These are phyloP conservation scores for Turnera subulata DNA, from an alignment of 345 rosid genomes.

Conservation along the genomic window DNA sequence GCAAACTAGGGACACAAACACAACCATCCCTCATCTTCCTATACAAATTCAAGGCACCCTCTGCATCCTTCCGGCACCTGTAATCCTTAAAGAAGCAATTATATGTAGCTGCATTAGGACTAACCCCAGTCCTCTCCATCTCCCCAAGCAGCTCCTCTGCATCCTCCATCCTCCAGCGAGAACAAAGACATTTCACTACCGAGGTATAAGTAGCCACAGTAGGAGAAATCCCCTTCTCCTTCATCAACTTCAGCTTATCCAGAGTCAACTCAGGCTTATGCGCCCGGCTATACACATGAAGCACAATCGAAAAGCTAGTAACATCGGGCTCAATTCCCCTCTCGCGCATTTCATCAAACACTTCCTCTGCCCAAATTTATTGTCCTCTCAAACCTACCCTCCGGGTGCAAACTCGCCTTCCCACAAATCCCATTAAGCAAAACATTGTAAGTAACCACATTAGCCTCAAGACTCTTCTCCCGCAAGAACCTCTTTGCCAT, in stretches of 20 bases:
- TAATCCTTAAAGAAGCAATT: slow-evolving; percentile 93
- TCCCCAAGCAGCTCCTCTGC: slow-evolving; percentile 61
- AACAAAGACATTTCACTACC: slow-evolving; percentile 73
- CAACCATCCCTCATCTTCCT: slow-evolving; percentile 59
- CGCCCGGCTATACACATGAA: slow-evolving; percentile 78
- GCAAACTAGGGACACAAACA: slow-evolving; percentile 40
- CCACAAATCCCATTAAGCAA: slow-evolving; percentile 77
- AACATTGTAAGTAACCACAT: slow-evolving; percentile 67
- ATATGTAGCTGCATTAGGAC: slow-evolving; percentile 57
- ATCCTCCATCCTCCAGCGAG: slow-evolving; percentile 63
- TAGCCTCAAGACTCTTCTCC: slow-evolving; percentile 66
- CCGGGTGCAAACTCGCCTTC: slow-evolving; percentile 70
- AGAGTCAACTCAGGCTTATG: slow-evolving; percentile 70
- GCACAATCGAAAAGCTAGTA: slow-evolving; percentile 66
- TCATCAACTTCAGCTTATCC: slow-evolving; percentile 70
- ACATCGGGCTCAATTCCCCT: slow-evolving; percentile 83
- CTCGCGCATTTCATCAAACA: slow-evolving; percentile 75
- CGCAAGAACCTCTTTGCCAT: slow-evolving; percentile 68
- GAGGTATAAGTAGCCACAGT: slow-evolving; percentile 65
- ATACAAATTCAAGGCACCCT: slow-evolving; percentile 60
- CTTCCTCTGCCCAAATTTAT: slow-evolving; percentile 56
- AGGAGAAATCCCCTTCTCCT: slow-evolving; percentile 56
- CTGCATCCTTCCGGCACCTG: slow-evolving; percentile 62
- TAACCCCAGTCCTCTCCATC: slow-evolving; percentile 58
- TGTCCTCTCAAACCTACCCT: slow-evolving; percentile 56